Base-by-base conservation (phyloP, 305 asterid genomes). In the Fraxinus albicans region DNA sequence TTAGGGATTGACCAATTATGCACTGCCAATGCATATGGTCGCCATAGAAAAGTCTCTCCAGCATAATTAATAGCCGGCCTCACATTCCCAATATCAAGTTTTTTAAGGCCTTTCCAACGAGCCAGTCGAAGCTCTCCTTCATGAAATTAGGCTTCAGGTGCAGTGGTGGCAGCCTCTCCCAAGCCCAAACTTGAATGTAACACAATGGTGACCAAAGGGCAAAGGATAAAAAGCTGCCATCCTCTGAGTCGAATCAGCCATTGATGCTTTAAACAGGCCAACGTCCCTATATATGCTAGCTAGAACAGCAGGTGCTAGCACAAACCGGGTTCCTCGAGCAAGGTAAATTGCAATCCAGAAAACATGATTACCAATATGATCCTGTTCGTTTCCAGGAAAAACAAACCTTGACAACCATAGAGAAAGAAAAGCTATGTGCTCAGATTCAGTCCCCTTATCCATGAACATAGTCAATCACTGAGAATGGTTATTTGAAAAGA, bases 101-200 rank as follows among this genome's bases (percentile, higher is more conserved):
- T 79, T 42, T 84, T 73, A 8, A 60, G 6, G 2, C 58, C 44
- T 19, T 80, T 40, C 93, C 90, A 90, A 2, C 89, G 77, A 36
- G 86, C 86, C 47, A 83, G 40, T 77, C 93, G 80, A 7, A 76
- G 60, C 31, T 78, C 81, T 4, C 81, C 77, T 77, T 50, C 12
- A 85, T 53, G 58, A 35, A 34, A 27, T 87, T 88, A 10, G 85
- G 86, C n/a, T 80, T 25, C 15, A 88, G 92, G 77, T 7, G 85
- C 38, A 90, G 47, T 7, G 81, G 8, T 7, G 77, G 15, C 21
- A 87, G 77, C 77, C 92, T 86, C 77, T 90, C 93, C 92, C 91
- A 90, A 23, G 84, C 89, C 93, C 93, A 90, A 44, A 89, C 79
- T 78, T 90, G 91, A 69, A 89, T 85, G 1, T 88, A 69, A 6